Evolutionary conservation across 2,329 filamentous ascomycete genomes (phyloP), one percentile per base, ranked within the genome.

Genomic region (Grosmannia huntii): DNA sequence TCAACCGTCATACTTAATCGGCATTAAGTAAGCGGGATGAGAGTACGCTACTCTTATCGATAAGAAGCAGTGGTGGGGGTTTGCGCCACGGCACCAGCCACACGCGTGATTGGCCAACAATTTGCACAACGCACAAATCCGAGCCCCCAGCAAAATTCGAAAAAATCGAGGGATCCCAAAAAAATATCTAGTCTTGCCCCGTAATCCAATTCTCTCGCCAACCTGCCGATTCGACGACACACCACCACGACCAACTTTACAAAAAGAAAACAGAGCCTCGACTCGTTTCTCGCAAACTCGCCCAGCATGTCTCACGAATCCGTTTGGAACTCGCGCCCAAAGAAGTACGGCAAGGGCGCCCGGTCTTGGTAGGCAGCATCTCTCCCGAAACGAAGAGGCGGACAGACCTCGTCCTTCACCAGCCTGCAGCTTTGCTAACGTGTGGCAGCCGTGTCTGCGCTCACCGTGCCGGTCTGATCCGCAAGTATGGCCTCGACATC

Each of bases 251-350:
- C 36, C n/a, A 46, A 36, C 57, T 28, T 49, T 23, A 46, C 23
- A 11, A 46, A 33, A 33, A 36, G 27, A 55, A n/a, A 36, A 31
- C 51, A 38, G 44, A 55, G 27, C 48, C 28, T 36, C 23, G 27
- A 51, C 49, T 53, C 56, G 48, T 55, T 38, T 46, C 50, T 59
- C 59, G 50, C 57, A 41, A 58, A 60, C 63, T 69, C 69, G 71
- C 73, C 71, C 72, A 81, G 70, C 68, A 83, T 81, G 80, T 81
- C 78, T 79, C 81, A 82, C 90, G 92, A 97, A 83, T 90, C 87
- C 74, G 90, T 97, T 80, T 99, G 92, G 91, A 96, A 95, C 86
- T 96, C 90, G 73, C 91, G 94, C 77, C 94, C 94, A 73, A 88
- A 91, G 78, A 90, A 77, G 76, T 96, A 95, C 84, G 92, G 92